Percentiles rank a stretch among this genome's conserved stretches.
These are phyloP conservation scores for Sambucus nigra DNA, from an alignment of 129 eudicot genomes.

Conservation along the genomic window DNA sequence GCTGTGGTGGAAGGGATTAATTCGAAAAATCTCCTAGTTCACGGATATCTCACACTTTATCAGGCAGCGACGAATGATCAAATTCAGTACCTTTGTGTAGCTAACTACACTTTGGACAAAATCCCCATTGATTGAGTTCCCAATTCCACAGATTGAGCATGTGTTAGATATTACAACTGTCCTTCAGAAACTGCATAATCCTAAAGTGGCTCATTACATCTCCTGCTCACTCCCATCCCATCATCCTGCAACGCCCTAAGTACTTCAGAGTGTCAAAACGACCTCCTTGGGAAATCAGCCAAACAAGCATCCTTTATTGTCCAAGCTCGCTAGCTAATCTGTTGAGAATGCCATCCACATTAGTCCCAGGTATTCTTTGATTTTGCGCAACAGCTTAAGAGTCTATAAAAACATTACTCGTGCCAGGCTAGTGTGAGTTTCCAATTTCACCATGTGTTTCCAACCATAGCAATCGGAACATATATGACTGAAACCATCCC, in stretches of 20 bases:
- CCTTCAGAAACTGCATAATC: background rate
- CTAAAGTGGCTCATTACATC: conserved; percentile 1
- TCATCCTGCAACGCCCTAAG: background rate
- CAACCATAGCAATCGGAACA: background rate
- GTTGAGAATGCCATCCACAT: background rate
- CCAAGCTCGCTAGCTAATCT: background rate
- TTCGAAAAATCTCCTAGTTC: background rate
- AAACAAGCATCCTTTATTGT: background rate
- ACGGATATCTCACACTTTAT: background rate
- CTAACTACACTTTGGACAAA: background rate
- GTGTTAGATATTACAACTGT: background rate
- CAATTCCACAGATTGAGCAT: background rate
- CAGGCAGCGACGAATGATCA: background rate
- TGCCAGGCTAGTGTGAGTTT: too few relatives aligned
- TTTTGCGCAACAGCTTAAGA: background rate
- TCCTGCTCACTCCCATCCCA: background rate
- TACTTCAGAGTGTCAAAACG: background rate
- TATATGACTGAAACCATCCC: background rate
- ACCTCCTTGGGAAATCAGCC: background rate
- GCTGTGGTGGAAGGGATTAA: background rate
- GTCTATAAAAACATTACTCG: background rate
- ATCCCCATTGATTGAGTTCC: background rate
- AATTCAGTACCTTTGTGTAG: background rate
- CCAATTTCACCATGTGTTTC: background rate
- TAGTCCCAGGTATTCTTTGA: background rate